Conservation (phyloP, 768 basidiomycete genomes). For the Lentinula sp. region DNA sequence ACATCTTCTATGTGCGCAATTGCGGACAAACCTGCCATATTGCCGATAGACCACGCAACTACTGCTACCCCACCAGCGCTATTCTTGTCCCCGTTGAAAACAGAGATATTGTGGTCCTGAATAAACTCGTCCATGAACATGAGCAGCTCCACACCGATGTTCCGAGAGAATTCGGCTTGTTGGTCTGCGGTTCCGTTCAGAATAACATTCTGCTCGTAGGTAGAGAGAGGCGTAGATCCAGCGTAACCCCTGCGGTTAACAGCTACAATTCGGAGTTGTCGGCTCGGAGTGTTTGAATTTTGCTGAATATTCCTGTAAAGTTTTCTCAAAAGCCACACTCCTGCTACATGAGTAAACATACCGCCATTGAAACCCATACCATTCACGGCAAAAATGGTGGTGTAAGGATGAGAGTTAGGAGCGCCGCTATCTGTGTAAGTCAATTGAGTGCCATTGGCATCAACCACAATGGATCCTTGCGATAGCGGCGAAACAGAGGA, state of each 20-base stretch:
- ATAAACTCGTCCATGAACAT: constrained; percentile 21
- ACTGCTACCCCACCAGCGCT: constrained; percentile 22
- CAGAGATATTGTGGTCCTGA: constrained; percentile 6
- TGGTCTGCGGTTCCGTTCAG: constrained; percentile 11
- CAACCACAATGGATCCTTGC: background rate
- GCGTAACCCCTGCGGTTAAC: constrained; percentile 28
- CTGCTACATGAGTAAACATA: background rate
- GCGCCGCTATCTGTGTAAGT: background rate
- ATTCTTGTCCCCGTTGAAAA: constrained; percentile 7
- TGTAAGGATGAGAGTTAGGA: background rate
- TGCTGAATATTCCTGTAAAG: background rate
- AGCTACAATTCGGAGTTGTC: constrained; percentile 17
- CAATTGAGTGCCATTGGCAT: background rate
- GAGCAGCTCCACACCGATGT: constrained; percentile 22
- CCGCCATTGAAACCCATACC: background rate
- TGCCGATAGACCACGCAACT: background rate
- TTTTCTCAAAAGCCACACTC: background rate
- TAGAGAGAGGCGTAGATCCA: constrained; percentile 21
- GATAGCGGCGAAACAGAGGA: background rate
- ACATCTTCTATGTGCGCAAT: background rate
- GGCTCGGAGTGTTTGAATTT: background rate
- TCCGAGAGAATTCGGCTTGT: constrained; percentile 11
- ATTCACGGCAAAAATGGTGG: background rate
- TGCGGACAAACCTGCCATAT: background rate
- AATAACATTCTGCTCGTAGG: constrained; percentile 15